Conservation (phyloP, 1,139 yeast genomes). For the Yamadazyma atlantica region DNA sequence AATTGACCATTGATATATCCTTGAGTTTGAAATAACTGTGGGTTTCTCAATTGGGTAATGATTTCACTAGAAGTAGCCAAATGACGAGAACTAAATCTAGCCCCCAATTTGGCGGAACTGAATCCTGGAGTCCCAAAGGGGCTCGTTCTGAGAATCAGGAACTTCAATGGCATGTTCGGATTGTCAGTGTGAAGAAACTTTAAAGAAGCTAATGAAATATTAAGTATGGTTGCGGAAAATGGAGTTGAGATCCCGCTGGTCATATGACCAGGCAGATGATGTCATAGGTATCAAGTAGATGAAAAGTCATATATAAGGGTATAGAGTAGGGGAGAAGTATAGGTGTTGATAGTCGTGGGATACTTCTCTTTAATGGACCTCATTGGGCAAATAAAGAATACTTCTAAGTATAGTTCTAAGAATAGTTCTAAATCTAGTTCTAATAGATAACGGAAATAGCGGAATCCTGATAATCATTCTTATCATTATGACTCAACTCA, state of each 20-base stretch:
- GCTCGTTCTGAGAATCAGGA: not conserved
- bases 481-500: too few species aligned
- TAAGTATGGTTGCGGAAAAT: not conserved
- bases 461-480: too few species aligned
- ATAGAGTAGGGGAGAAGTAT: too few species aligned
- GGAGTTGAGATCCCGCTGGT: not conserved
- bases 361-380: too few species aligned
- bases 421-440: too few species aligned
- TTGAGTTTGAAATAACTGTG: slow-evolving; percentile 24
- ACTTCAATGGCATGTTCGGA: not conserved
- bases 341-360: too few species aligned
- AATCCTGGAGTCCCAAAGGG: not conserved
- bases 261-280: not conserved
- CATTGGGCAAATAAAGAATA: too few species aligned
- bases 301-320: too few species aligned
- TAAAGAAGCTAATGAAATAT: not conserved
- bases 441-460: too few species aligned
- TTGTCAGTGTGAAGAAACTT: too few species aligned
- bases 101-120: not conserved
- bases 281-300: too few species aligned
- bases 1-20: slow-evolving; percentile 49
- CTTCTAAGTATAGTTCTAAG: too few species aligned
- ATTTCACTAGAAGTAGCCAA: slow-evolving; percentile 9
- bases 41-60: slow-evolving; percentile 11
- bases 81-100: slow-evolving; percentile 1